phyloP scores from a whole-genome alignment of 306 rosid species.

The Neltuma alba region DNA sequence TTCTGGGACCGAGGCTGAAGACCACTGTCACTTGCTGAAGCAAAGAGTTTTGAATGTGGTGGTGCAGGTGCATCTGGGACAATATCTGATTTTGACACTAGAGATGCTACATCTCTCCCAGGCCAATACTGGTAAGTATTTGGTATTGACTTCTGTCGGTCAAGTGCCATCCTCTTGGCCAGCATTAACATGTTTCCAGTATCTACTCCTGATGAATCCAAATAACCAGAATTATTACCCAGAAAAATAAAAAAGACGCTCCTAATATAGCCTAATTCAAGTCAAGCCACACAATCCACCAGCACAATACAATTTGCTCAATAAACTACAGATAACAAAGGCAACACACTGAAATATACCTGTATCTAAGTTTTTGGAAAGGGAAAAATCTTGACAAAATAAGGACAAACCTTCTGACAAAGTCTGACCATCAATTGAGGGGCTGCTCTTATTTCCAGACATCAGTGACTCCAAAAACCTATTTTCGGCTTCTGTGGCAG shows the following conservation, averaged over 20 bases:
- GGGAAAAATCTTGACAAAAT: not conserved
- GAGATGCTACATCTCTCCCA: constrained; percentile 62
- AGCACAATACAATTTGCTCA: not conserved
- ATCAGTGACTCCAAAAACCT: constrained; percentile 94
- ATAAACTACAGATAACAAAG: constrained; percentile 5
- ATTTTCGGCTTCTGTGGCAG: constrained; percentile 83
- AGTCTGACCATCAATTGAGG: constrained; percentile 59
- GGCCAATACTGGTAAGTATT: constrained; percentile 76
- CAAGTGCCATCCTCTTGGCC: constrained; percentile 83
- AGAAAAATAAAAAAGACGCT: constrained; percentile 68
- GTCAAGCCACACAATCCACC: constrained; percentile 16
- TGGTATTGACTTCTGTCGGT: constrained; percentile 71
- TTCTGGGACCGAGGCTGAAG: constrained; percentile 62
- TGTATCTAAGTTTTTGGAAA: not conserved
- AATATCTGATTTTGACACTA: constrained; percentile 59
- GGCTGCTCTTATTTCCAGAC: constrained; percentile 66
- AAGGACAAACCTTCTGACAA: constrained; percentile 72
- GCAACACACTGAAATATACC: not conserved
- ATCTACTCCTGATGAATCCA: constrained; percentile 62
- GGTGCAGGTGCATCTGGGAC: constrained; percentile 46
- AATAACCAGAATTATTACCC: constrained; percentile 51
- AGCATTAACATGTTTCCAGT: constrained; percentile 56
- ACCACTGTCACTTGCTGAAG: constrained; percentile 60
- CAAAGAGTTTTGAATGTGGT: constrained; percentile 55
- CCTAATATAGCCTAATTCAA: constrained; percentile 40